phyloP scores from a whole-genome alignment of 1,139 yeast genomes.

The Magnusiomyces fungicola region DNA sequence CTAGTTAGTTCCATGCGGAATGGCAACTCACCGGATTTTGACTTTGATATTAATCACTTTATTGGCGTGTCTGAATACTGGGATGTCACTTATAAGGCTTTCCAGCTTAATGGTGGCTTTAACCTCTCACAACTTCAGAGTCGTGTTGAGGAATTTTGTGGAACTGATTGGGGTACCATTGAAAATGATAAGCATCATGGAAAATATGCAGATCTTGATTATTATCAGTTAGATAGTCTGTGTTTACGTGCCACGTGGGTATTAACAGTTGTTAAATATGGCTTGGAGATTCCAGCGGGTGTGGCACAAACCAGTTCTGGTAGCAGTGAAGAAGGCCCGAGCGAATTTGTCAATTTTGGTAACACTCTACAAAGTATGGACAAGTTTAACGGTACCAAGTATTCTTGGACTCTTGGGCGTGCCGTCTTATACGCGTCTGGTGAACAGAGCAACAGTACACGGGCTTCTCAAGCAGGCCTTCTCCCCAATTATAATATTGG shows the following conservation, averaged over 20 bases:
- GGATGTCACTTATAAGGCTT: slow-evolving; percentile 56
- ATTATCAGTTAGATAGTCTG: slow-evolving; percentile 41
- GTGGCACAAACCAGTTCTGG: slow-evolving; percentile 24
- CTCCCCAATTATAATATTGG: not conserved
- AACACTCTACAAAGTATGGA: slow-evolving; percentile 57
- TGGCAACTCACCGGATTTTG: slow-evolving; percentile 56
- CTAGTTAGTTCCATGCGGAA: slow-evolving; percentile 33
- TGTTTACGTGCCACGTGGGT: slow-evolving; percentile 74
- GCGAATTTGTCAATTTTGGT: slow-evolving; percentile 23
- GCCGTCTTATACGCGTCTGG: slow-evolving; percentile 55
- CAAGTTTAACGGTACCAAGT: slow-evolving; percentile 54
- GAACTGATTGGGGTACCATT: slow-evolving; percentile 35
- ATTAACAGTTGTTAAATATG: slow-evolving; percentile 60
- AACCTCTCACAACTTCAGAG: slow-evolving; percentile 37
- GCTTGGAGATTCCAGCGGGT: slow-evolving; percentile 60
- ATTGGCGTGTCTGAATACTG: slow-evolving; percentile 80
- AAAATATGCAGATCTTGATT: slow-evolving; percentile 31
- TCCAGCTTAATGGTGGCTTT: slow-evolving; percentile 34
- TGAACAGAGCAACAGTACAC: slow-evolving; percentile 29
- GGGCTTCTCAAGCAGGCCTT: not conserved
- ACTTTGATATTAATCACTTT: slow-evolving; percentile 58
- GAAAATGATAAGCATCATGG: slow-evolving; percentile 18
- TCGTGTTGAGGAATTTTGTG: slow-evolving; percentile 43
- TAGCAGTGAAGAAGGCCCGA: slow-evolving; percentile 3
- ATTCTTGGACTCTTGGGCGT: slow-evolving; percentile 81